phyloP scores from a whole-genome alignment of 108 stramenopile species.

The Parietichytrium sp. region DNA sequence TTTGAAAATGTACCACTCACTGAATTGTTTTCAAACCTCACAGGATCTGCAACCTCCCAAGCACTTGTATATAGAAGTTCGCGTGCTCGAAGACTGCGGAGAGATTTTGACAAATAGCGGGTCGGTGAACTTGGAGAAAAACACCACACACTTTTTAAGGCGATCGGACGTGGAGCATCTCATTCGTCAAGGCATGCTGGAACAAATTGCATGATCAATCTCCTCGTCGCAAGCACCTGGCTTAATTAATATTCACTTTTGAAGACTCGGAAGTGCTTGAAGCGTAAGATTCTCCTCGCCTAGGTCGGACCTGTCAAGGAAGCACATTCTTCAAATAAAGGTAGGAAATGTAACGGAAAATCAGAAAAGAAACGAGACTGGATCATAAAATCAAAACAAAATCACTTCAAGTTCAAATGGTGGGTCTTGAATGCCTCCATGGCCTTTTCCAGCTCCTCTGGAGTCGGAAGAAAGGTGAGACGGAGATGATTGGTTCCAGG shows the following conservation, averaged over 20 bases:
- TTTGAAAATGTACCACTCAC: neutral
- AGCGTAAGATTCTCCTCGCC: no score
- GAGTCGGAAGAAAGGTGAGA: constrained; percentile 87
- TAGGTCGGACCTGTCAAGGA: no score
- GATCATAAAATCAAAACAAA: no score
- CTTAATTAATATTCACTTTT: no score
- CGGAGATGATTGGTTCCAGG: constrained; percentile 86
- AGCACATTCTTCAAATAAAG: no score
- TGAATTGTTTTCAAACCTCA: constrained; percentile 44
- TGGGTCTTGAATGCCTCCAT: constrained; percentile 71
- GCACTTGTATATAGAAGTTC: constrained; percentile 74
- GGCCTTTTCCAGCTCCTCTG: constrained; percentile 66
- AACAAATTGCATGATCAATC: constrained; percentile 57
- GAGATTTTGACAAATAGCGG: constrained; percentile 72
- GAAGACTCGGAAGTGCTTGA: no score
- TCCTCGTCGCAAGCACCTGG: no score
- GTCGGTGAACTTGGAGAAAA: constrained; percentile 70
- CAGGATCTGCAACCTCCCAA: constrained; percentile 67
- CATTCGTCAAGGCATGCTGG: constrained; percentile 74
- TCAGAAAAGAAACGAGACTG: no score
- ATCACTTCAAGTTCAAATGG: no score
- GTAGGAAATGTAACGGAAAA: no score
- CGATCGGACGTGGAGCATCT: constrained; percentile 79
- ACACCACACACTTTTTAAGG: constrained; percentile 78
- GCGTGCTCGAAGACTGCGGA: constrained; percentile 65